phyloP scores from a whole-genome alignment of 78 protist species.

The Creolimax fragrantissima region DNA sequence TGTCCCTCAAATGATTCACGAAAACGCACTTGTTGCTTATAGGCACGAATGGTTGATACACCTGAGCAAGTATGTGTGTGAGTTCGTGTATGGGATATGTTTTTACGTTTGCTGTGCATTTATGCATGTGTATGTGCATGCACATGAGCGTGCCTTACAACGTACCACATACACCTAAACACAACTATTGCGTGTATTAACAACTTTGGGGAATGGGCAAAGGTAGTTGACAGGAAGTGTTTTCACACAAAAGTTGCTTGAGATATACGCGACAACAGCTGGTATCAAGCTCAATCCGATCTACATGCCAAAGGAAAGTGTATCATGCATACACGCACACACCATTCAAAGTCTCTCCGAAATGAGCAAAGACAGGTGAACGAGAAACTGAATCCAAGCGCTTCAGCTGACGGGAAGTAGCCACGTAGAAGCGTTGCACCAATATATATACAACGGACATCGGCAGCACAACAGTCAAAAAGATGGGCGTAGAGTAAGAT shows the following conservation, averaged over 20 bases:
- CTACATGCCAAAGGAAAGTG: slow-evolving; percentile 33
- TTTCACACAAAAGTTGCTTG: too few relatives aligned
- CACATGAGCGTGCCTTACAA: too few relatives aligned
- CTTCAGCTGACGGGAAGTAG: slow-evolving; percentile 34
- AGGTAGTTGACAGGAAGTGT: too few relatives aligned
- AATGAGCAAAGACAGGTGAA: slow-evolving; percentile 46
- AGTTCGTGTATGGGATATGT: background rate
- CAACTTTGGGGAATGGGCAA: too few relatives aligned
- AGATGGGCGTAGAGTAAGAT: slow-evolving; percentile 38
- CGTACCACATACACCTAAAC: too few relatives aligned
- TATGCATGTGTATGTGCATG: background rate
- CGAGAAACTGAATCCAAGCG: slow-evolving; percentile 33
- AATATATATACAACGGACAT: slow-evolving; percentile 30
- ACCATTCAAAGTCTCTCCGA: slow-evolving; percentile 44
- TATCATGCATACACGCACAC: background rate
- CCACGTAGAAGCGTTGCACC: slow-evolving; percentile 33
- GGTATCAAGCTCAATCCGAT: too few relatives aligned
- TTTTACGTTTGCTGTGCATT: background rate
- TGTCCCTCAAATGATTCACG: background rate
- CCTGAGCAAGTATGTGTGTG: slow-evolving; percentile 49
- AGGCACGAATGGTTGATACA: slow-evolving; percentile 44
- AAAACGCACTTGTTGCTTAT: background rate
- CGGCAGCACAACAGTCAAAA: slow-evolving; percentile 45
- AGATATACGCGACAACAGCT: too few relatives aligned
- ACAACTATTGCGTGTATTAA: too few relatives aligned